Base-by-base conservation (phyloP, 2,329 filamentous ascomycete genomes). In the Aspergillus sp. region DNA sequence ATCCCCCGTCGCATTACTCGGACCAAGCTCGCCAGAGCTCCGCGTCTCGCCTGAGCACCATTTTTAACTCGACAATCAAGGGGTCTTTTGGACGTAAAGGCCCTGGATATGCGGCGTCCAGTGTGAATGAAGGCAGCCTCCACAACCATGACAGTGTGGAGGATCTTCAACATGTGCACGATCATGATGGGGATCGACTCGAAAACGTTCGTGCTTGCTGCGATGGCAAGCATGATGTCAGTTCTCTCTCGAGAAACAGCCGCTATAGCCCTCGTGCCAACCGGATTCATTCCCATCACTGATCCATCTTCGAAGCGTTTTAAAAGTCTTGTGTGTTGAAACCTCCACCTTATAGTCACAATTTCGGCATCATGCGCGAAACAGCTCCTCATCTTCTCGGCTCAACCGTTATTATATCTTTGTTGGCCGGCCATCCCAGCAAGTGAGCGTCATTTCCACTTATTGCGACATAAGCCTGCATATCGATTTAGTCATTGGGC, bases 161-260 rank as follows among this genome's bases (percentile, higher is more conserved):
- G 73, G 91, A 97, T 70, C 73, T 96, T 57, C 82, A 91, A 56
- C 84, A 88, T 62, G 86, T 93, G 62, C 74, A 79, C 53, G 73
- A 85, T 62, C 81, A 86, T 54, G 90, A 93, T 64, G 81, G 88
- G 24, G 90, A 93, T 70, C 84, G 88, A 61, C 82, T 98, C 68
- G 93, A 98, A 81, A 97, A 99, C 73, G 95, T 99, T 63, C 84
- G 95, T 71, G 93, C 93, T 59, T 99, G 95, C 79, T 99, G 95
- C 76, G 95, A 98, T 84, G 95, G 88, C 65, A 90, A 90, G 78
- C 89, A 91, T 68, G 88, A 91, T 71, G 89, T 91, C 53, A 67
- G 75, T 43, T 74, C 75, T 24, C 68, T 77, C 21, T 72, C 75
- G 17, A 70, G 75, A 52, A 77, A 69, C 19, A 77, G 75, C 57